Evolutionary conservation across 2,329 filamentous ascomycete species (phyloP).

Genomic region (Lachnellula willkommii): DNA sequence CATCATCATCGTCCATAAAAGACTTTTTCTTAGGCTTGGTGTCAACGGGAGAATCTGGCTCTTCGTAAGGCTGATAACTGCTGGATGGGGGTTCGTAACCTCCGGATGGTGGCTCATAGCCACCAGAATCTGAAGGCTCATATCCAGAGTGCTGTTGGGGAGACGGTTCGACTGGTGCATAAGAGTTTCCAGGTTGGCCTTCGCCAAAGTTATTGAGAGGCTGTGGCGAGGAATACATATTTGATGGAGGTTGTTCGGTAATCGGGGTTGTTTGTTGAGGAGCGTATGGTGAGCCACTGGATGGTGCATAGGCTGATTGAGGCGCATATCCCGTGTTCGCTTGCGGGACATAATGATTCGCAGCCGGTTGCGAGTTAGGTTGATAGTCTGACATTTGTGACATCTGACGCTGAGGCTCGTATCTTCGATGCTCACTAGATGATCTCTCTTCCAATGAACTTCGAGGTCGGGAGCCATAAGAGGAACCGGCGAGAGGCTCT

Average conservation of each 20-base stretch:
- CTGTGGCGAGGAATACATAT: conserved; percentile 22
- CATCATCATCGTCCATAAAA: conserved; percentile 75
- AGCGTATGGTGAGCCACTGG: conserved; percentile 13
- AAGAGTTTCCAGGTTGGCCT: conserved; percentile 9
- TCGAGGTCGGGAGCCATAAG: conserved; percentile 31
- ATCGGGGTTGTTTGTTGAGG: conserved; percentile 14
- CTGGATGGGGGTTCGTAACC: conserved; percentile 59
- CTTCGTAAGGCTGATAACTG: conserved; percentile 45
- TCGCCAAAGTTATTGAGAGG: conserved; percentile 17
- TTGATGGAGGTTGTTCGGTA: conserved; percentile 15
- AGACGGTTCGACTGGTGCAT: conserved; percentile 24
- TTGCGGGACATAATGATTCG: conserved; percentile 26
- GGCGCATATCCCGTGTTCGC: conserved; percentile 14
- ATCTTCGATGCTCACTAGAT: conserved; percentile 39
- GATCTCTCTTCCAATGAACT: conserved; percentile 42
- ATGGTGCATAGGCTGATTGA: conserved; percentile 20
- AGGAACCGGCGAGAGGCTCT: conserved; percentile 20
- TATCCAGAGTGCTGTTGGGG: conserved; percentile 35
- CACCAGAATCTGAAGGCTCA: conserved; percentile 15
- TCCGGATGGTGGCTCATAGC: conserved; percentile 31
- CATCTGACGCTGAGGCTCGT: conserved; percentile 39
- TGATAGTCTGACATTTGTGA: conserved; percentile 37
- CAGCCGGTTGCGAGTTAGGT: conserved; percentile 24
- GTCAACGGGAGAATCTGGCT: conserved; percentile 35
- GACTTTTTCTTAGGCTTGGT: conserved; percentile 67